Percentiles rank a stretch among this genome's conserved stretches.
These are phyloP conservation scores for Aspergillus avenaceus DNA, from an alignment of 495 filamentous ascomycete genomes.

Conservation along the genomic window DNA sequence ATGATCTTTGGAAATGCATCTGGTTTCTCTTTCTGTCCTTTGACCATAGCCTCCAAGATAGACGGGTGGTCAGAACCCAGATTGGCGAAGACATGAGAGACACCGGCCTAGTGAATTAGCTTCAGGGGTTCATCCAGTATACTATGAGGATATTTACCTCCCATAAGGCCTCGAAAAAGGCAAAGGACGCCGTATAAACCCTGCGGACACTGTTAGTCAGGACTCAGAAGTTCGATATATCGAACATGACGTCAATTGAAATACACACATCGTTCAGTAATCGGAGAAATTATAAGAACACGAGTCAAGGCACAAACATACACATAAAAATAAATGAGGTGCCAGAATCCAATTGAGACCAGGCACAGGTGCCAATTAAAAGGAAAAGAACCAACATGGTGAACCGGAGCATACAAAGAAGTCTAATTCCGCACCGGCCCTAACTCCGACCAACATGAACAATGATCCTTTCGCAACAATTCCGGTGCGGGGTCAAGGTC, in stretches of 20 bases:
- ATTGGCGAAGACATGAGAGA: slow-evolving; percentile 90
- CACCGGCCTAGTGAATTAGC: slow-evolving; percentile 57
- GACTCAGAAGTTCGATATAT: too few relatives aligned
- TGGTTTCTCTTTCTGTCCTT: slow-evolving; percentile 64
- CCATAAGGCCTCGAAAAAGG: slow-evolving; percentile 95
- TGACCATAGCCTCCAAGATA: slow-evolving; percentile 95
- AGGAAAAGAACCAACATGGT: too few relatives aligned
- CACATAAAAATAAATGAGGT: too few relatives aligned
- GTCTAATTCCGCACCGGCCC: too few relatives aligned
- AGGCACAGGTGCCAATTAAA: too few relatives aligned
- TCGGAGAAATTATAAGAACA: too few relatives aligned
- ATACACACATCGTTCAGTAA: slow-evolving; percentile 8
- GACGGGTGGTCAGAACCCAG: slow-evolving; percentile 90
- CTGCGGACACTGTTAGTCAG: slow-evolving; percentile 13
- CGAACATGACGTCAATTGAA: neutral
- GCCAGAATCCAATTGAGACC: too few relatives aligned
- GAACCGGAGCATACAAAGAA: too few relatives aligned
- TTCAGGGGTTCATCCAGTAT: neutral
- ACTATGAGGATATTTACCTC: slow-evolving; percentile 39
- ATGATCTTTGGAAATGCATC: slow-evolving; percentile 80
- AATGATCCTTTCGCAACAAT: neutral
- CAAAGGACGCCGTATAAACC: slow-evolving; percentile 70
- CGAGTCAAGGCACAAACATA: too few relatives aligned
- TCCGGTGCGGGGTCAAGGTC: slow-evolving; percentile 5
- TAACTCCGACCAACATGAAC: neutral